Evolutionary conservation across 2,329 filamentous ascomycete genomes (phyloP), one percentile per base, ranked within the genome.

Genomic region (Curvularia spicifera): DNA sequence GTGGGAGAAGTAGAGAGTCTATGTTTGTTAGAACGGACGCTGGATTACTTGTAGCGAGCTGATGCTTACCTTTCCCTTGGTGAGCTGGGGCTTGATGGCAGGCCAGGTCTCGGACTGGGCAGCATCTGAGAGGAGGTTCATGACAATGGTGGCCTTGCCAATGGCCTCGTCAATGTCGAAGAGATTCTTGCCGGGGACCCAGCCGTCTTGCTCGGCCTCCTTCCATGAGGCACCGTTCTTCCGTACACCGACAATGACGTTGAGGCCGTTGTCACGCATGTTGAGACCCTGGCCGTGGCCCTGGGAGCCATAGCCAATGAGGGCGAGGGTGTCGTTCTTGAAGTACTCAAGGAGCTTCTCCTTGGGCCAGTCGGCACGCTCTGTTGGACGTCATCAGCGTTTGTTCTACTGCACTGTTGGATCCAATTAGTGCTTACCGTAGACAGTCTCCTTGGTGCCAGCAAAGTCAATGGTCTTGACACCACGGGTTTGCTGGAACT

Each of bases 1-100:
- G 88, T 99, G 95, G 72, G 95, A 98, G 88, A 99, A 99, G 90
- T 99, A 99, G 73, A 99, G 91, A 62, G 95, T 99, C 94, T 95
- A 67, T 5, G 13, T 3, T 1, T 5, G 47, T 72, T 52, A 71
- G 64, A 15, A 18, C 8, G 37, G 24, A 45, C 37, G 28, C 43
- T 45, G 24, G 51, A 64, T 76, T 63, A 8, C 76, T 69, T 49
- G 26, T 50, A 40, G 39, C 13, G 33, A 61, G 57, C 39, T 13
- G 45, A 4, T 62, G 45, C 64, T 56, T 82, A 93, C 91, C 91
- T 99, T 99, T 85, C 92, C 95, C 91, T 98, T 94, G 82, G 90
- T 93, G 77, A 99, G 85, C 84, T 96, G 91, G 78, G 95, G 95
- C 90, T 97, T 98, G 83, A 99, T 95, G 73, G 88, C 85, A 76